A percentile compares a stretch with the other conserved stretches of the same genome.
Conservation (phyloP, 2,329 filamentous ascomycete genomes). For the Diplodia mutila region DNA sequence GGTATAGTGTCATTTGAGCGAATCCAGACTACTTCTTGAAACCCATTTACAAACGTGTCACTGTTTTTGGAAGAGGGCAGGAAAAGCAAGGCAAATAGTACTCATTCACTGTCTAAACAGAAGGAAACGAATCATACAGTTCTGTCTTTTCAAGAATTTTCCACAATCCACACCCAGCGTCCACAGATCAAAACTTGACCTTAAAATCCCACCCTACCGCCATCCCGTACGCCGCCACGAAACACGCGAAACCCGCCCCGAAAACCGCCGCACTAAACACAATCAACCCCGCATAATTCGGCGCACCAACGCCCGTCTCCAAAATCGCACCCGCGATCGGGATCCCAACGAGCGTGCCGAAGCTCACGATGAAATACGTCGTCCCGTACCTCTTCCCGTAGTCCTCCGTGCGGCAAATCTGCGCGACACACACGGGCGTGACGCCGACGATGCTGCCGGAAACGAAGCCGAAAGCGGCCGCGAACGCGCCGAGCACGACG, state of each 20-base stretch:
- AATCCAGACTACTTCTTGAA: no score
- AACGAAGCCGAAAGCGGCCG: conserved; percentile 58
- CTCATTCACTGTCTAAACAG: no score
- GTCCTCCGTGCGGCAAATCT: conserved; percentile 61
- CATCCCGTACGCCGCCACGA: conserved; percentile 29
- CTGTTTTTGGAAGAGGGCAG: no score
- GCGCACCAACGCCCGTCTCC: conserved; percentile 27
- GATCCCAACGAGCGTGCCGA: conserved; percentile 66
- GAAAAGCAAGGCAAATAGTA: no score
- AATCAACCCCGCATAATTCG: conserved; percentile 31
- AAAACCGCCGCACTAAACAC: conserved; percentile 32
- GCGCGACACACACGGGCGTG: conserved; percentile 65
- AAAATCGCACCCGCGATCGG: conserved; percentile 61
- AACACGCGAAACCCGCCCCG: conserved; percentile 30
- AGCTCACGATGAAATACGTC: conserved; percentile 60
- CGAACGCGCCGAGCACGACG: conserved; percentile 40
- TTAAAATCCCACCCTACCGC: conserved; percentile 29
- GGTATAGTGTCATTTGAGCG: no score
- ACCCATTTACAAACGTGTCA: no score
- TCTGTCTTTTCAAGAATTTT: no score
- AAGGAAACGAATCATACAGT: no score
- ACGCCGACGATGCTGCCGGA: conserved; percentile 68
- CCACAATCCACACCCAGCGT: no score
- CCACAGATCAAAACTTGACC: conserved; percentile 8
- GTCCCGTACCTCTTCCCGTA: conserved; percentile 66